Evolutionary conservation across 164 flowering plant species (phyloP), one percentile per base, ranked within the genome.

Genomic region (Chimonanthus salicifolius): DNA sequence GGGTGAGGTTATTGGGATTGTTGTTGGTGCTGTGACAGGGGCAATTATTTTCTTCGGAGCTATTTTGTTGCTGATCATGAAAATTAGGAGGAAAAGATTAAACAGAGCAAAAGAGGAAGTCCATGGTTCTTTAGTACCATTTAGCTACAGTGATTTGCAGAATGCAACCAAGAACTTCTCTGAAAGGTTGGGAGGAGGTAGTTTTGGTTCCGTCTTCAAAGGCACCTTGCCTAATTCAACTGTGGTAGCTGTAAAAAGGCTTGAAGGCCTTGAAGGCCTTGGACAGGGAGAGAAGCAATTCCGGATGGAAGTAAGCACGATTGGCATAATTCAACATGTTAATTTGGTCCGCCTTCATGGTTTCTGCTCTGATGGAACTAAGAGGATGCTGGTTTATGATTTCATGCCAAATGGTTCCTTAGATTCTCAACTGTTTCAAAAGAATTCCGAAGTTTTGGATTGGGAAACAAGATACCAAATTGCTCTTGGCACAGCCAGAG

Each of bases 251-350:
- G 86, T 83, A 66, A 86, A 86, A 84, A 78, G 74, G 69, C 87
- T 88, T 3, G 84, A 86, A 33, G 33, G 33, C 33, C 33, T 33
- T 33, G 33, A 33, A 71, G 75, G 86, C 71, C 9, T 78, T 20
- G 74, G 74, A 18, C 92, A 87, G 75, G 86, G 84, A 15, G 87
- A 85, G 67, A 85, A 87, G 81, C 88, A 85, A 69, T 87, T 87
- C 70, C 74, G 87, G 49, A 71, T 84, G 3, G 91, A 89, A 70
- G 94, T 89, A 7, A 84, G 83, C 80, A 88, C 89, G 2, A 88
- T 89, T 7, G 94, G 94, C 67, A 83, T 79, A 58, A 82, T 88
- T 72, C 92, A 85, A 43, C 89, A 86, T 68, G 79, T 83, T 33
- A 86, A 88, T 79, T 84, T 86, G 4, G 82, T 86, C 43, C 82